Base-by-base conservation (phyloP, 2,329 filamentous ascomycete genomes). In the Remersonia thermophila region DNA sequence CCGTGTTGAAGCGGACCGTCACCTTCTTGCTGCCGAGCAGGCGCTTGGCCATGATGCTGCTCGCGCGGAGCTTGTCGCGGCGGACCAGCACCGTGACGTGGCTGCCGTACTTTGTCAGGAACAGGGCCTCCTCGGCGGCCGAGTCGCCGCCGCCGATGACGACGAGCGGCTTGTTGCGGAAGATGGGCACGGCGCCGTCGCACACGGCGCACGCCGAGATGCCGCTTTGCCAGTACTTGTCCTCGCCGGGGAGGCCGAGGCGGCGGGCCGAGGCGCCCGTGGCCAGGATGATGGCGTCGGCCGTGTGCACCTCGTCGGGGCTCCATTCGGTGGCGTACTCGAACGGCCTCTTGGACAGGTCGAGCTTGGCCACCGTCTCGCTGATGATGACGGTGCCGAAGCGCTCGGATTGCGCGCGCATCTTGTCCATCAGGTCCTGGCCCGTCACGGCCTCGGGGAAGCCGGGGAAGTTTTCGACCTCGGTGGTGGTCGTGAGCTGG, bases 131-230 rank as follows among this genome's bases (percentile, higher is more conserved):
- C 65, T 98, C 93, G 18, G 93, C 91, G 13, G 91, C 91, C 12
- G 84, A 93, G 64, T 98, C 91, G 53, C 91, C 91, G 45, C 91
- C 93, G 45, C 91, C 91, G 46, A 98, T 95, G 33, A 98, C 91
- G 28, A 89, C 84, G 37, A 98, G 70, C 7, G 83, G 89, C 71
- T 94, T 93, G 62, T 95, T 85, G 51, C 89, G 76, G 78, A 94
- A 98, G 60, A 98, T 95, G 42, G 91, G 91, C 32, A 96, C 80
- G 33, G 87, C 91, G 46, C 91, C 91, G 56, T 98, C 91, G 63
- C 91, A 98, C 33, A 98, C 91, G 25, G 91, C 91, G 62, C 91
- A 98, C 33, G 91, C 91, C 35, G 82, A 91, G 56, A 98, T 85
- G 49, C 91, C 91, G 58, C 83, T 91, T 58, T 94, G 87, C 93